phyloP scores from a whole-genome alignment of 2,329 filamentous ascomycete species.

The Mycosphaerella arachidis region DNA sequence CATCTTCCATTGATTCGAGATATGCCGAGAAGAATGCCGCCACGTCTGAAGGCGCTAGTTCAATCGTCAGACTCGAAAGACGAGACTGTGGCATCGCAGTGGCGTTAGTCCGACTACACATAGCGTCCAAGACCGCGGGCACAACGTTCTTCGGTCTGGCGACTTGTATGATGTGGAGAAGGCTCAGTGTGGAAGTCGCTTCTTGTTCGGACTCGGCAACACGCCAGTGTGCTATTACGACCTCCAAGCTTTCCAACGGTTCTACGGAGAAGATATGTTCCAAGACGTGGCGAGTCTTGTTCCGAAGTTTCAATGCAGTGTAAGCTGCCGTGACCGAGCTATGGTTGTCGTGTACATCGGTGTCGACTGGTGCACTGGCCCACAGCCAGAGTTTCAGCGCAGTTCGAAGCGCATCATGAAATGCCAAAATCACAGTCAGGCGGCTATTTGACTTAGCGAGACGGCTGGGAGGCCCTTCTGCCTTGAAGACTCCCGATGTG shows the following conservation, averaged over 20 bases:
- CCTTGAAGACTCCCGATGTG: slow-evolving; percentile 83
- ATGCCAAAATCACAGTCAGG: slow-evolving; percentile 88
- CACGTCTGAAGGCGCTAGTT: slow-evolving; percentile 75
- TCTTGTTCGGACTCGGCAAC: slow-evolving; percentile 39
- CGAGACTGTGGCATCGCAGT: slow-evolving; percentile 69
- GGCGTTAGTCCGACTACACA: slow-evolving; percentile 91
- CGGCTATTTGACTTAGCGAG: slow-evolving; percentile 87
- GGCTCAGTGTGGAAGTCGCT: slow-evolving; percentile 65
- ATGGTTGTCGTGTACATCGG: slow-evolving; percentile 58
- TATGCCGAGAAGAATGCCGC: slow-evolving; percentile 89
- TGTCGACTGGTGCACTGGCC: slow-evolving; percentile 63
- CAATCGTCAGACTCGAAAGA: slow-evolving; percentile 83
- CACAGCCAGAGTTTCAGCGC: slow-evolving; percentile 95
- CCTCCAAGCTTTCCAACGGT: slow-evolving; percentile 88
- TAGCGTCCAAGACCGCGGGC: slow-evolving; percentile 89
- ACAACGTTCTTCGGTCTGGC: slow-evolving; percentile 88
- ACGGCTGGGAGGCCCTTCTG: slow-evolving; percentile 64
- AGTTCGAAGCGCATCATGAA: slow-evolving; percentile 89
- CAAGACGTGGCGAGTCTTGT: slow-evolving; percentile 77
- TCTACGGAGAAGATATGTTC: slow-evolving; percentile 93
- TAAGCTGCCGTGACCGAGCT: slow-evolving; percentile 74
- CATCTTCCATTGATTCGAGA: slow-evolving; percentile 83
- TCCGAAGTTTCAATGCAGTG: slow-evolving; percentile 85
- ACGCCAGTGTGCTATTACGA: slow-evolving; percentile 79
- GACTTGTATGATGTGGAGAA: slow-evolving; percentile 86